Evolutionary conservation across 306 rosid genomes (phyloP).

Genomic region (Hylodesmum podocarpum): DNA sequence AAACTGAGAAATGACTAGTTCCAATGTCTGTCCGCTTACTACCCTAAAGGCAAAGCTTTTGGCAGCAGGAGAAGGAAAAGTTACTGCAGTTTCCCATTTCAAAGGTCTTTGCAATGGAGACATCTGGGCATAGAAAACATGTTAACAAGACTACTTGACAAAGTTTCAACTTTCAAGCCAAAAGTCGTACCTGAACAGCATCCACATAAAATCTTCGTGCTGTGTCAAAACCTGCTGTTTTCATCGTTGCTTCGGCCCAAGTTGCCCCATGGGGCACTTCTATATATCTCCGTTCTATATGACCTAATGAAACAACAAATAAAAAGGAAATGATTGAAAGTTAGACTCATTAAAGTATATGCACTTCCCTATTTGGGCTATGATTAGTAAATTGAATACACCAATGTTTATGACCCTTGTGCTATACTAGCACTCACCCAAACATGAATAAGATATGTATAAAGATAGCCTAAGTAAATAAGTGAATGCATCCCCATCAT

Average conservation of each 20-base stretch:
- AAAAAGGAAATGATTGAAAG: conserved; percentile 18
- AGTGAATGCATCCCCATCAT: not conserved
- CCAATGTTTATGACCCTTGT: not conserved
- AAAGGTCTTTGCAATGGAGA: conserved; percentile 79
- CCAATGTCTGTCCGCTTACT: conserved; percentile 91
- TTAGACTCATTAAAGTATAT: not conserved
- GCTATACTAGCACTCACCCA: conserved; percentile 9
- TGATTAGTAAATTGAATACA: not conserved
- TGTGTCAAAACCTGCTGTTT: conserved; percentile 83
- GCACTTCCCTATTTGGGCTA: not conserved
- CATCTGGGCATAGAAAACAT: conserved; percentile 59
- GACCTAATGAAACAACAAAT: conserved; percentile 57
- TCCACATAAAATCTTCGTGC: conserved; percentile 79
- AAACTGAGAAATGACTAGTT: conserved; percentile 82
- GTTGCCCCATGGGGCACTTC: conserved; percentile 88
- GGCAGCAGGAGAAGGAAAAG: conserved; percentile 75
- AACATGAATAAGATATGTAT: conserved; percentile 21
- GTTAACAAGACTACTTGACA: conserved; percentile 28
- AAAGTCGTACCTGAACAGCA: conserved; percentile 75
- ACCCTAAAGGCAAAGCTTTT: conserved; percentile 82
- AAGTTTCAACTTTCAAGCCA: conserved; percentile 12
- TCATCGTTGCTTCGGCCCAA: conserved; percentile 91
- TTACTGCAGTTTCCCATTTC: conserved; percentile 76
- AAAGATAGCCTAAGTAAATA: not conserved
- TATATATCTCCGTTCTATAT: conserved; percentile 84